phyloP scores from a whole-genome alignment of 345 rosid species.

The Citrus glauca region DNA sequence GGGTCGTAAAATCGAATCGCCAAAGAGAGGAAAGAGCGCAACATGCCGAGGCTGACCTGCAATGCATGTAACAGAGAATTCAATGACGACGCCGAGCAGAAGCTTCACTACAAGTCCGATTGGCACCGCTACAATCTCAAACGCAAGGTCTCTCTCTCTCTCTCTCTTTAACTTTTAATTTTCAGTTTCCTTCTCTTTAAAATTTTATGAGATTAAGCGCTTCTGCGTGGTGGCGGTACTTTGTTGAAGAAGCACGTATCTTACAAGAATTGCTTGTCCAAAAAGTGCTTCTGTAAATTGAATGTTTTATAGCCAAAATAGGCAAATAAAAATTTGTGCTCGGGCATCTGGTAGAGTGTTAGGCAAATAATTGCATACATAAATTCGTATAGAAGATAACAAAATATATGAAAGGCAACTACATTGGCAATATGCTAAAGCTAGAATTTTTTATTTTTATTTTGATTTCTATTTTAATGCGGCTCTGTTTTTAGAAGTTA shows the following conservation, averaged over 20 bases:
- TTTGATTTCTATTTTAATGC: neutral
- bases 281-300: neutral
- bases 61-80: constrained; percentile 91
- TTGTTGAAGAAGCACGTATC: no score
- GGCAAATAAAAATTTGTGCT: neutral
- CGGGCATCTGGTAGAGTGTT: neutral
- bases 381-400: neutral
- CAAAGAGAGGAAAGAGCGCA: neutral
- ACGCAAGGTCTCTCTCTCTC: constrained; percentile 78
- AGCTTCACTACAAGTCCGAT: constrained; percentile 88
- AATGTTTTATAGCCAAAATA: neutral
- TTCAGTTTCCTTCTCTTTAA: neutral
- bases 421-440: neutral
- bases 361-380: neutral
- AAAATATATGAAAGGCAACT: neutral
- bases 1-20: neutral
- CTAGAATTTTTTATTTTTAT: neutral
- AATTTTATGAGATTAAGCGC: neutral
- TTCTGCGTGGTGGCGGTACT: neutral
- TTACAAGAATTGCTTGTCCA: neutral
- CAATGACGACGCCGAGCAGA: constrained; percentile 66
- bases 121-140: constrained; percentile 99
- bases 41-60: constrained; percentile 83
- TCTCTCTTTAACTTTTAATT: neutral
- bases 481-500: neutral